Conservation (phyloP, 306 rosid genomes). For the Crataegus laevigata region DNA sequence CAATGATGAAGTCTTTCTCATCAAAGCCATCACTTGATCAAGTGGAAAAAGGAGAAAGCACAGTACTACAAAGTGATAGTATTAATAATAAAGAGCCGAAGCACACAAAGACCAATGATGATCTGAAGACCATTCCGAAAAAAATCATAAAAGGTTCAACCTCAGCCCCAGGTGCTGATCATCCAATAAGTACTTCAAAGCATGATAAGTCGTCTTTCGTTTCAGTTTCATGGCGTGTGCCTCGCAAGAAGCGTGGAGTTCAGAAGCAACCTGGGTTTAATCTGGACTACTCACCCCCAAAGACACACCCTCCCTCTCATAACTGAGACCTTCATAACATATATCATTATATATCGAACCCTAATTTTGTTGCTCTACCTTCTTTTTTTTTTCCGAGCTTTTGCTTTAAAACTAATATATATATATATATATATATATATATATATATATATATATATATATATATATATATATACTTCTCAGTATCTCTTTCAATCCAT, state of each 20-base stretch:
- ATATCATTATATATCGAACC: background rate
- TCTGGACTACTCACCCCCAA: constrained; percentile 69
- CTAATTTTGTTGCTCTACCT: background rate
- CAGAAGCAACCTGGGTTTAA: constrained; percentile 48
- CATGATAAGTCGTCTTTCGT: background rate
- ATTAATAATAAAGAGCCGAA: background rate
- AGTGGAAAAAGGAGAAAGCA: constrained; percentile 2
- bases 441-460: background rate
- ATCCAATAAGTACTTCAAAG: background rate
- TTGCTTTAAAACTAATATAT: background rate
- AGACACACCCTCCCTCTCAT: constrained; percentile 83
- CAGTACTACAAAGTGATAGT: background rate
- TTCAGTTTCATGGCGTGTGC: constrained; percentile 43
- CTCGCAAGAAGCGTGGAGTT: constrained; percentile 37
- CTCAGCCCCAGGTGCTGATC: background rate
- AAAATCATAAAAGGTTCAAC: background rate
- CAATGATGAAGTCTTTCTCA: background rate
- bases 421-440: background rate
- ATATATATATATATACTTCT: background rate
- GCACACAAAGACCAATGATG: background rate
- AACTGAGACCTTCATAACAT: constrained; percentile 26
- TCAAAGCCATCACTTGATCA: constrained; percentile 2
- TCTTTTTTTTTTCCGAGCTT: background rate
- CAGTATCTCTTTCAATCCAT: background rate
- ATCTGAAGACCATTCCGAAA: background rate